Evolutionary conservation across 1,139 yeast species (phyloP).

Genomic region (Yamadazyma atlantica): DNA sequence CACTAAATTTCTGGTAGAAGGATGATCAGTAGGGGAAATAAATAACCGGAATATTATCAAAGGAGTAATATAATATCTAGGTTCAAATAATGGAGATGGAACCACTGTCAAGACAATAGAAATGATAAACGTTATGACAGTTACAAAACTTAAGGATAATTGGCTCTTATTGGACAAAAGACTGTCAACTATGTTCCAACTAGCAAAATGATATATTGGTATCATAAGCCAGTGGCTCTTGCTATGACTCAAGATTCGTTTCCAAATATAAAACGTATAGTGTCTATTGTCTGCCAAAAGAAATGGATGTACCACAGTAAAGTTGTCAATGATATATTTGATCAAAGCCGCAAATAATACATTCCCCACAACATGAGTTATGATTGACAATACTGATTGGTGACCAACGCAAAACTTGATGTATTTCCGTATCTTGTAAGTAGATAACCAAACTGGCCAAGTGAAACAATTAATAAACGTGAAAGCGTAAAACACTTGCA

Average conservation of each 20-base stretch:
- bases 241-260: conserved; percentile 50
- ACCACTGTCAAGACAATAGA: conserved; percentile 64
- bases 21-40: conserved; percentile 38
- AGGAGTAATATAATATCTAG: conserved; percentile 87
- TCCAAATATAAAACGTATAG: conserved; percentile 83
- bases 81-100: conserved; percentile 92
- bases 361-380: conserved; percentile 17
- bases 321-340: conserved; percentile 50
- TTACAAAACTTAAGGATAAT: conserved; percentile 27
- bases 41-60: conserved; percentile 70
- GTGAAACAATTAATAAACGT: conserved; percentile 63
- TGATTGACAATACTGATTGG: conserved; percentile 1
- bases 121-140: conserved; percentile 44
- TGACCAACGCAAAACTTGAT: conserved; percentile 23
- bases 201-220: conserved; percentile 72
- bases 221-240: conserved; percentile 46
- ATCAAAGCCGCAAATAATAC: conserved; percentile 31
- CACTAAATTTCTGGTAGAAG: conserved; percentile 31
- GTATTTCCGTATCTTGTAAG: conserved; percentile 36
- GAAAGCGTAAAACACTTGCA: conserved; percentile 79
- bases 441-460: conserved; percentile 66
- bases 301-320: conserved; percentile 85
- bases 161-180: conserved; percentile 16
- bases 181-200: conserved; percentile 42
- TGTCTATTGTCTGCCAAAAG: conserved; percentile 93